phyloP scores from a whole-genome alignment of 2,329 filamentous ascomycete species.

The Ascochyta lentis region DNA sequence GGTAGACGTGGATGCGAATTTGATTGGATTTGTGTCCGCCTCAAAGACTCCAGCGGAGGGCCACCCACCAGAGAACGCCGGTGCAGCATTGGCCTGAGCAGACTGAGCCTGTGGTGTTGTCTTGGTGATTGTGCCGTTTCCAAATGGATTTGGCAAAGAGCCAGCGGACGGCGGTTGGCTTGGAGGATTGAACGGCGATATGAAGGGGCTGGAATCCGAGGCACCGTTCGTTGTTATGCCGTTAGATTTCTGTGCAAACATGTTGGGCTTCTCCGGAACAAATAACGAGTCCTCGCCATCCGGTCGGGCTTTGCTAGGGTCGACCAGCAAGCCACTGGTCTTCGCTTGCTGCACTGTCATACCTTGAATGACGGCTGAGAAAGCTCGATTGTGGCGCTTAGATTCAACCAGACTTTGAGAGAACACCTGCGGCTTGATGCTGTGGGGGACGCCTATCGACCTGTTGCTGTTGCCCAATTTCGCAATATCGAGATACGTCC shows the following conservation, averaged over 20 bases:
- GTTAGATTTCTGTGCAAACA: constrained; percentile 19
- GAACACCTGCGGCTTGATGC: constrained; percentile 57
- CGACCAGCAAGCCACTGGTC: constrained; percentile 58
- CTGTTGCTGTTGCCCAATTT: constrained; percentile 49
- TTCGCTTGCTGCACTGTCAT: constrained; percentile 60
- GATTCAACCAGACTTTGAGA: constrained; percentile 63
- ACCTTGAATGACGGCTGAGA: constrained; percentile 65
- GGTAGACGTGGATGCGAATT: constrained; percentile 28
- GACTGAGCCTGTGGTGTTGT: background rate
- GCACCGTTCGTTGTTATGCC: constrained; percentile 8
- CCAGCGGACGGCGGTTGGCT: constrained; percentile 1
- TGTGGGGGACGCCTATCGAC: constrained; percentile 28
- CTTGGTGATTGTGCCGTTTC: constrained; percentile 9
- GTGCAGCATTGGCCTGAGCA: background rate
- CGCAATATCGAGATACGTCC: constrained; percentile 60
- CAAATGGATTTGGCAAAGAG: constrained; percentile 21
- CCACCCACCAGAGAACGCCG: background rate
- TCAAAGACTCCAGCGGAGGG: constrained; percentile 40
- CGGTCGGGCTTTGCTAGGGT: constrained; percentile 36
- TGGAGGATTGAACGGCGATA: constrained; percentile 27
- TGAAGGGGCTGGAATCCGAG: constrained; percentile 24
- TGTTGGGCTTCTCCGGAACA: constrained; percentile 42
- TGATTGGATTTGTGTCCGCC: constrained; percentile 33
- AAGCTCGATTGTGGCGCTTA: constrained; percentile 62
- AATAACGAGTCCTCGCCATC: constrained; percentile 49